Base-by-base conservation (phyloP, 192 early-diverging fungal genomes). In the Dispira parvispora region DNA sequence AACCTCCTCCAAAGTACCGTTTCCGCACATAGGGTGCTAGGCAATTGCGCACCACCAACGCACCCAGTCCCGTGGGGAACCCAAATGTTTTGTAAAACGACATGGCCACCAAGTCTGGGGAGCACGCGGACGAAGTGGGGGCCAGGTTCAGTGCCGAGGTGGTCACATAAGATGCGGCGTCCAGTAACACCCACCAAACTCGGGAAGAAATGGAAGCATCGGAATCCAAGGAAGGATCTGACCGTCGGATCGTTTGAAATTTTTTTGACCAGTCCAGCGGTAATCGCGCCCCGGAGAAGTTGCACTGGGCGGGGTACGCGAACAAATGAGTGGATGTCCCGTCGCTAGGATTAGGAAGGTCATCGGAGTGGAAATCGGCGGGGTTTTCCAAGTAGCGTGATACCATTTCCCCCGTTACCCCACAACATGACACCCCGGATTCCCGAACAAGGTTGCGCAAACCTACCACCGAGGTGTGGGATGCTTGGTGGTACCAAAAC, bases 51-150 rank as follows among this genome's bases (percentile, higher is more conserved):
- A 91, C 67, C 13, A 93, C 68, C 45, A 93, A 75, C 5, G 78
- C 87, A 38, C 89, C 90, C 8, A 93, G 63, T 3, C 89, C 88
- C 21, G 88, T 89, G 9, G 90, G 90, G 50, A 82, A 84, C 11
- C 90, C 90, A 73, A 93, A 90, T 46, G 90, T 78, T 66, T 93
- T 93, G 80, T 93, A 91, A 70, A 93, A 88, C 8, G 87, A 89
- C 43, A 91, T 43, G 9, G 75, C 75, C 6, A 83, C 66, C 70
- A 90, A 91, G 62, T 90, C 87, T 1, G 82, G 79, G 21, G 74
- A 73, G 2, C 67, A 52, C 0, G 64, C 61, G 25, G 73, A 68
- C 23, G 72, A 68, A 6, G 32, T 38, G 6, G 32, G 32, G 32
- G 32, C 6, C 0, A 91, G 77, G 21, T 79, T 72, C 25, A 90